These are phyloP conservation scores for Dichotomopilus funicola DNA, from an alignment of 2,329 filamentous ascomycete genomes.

Conservation along the genomic window DNA sequence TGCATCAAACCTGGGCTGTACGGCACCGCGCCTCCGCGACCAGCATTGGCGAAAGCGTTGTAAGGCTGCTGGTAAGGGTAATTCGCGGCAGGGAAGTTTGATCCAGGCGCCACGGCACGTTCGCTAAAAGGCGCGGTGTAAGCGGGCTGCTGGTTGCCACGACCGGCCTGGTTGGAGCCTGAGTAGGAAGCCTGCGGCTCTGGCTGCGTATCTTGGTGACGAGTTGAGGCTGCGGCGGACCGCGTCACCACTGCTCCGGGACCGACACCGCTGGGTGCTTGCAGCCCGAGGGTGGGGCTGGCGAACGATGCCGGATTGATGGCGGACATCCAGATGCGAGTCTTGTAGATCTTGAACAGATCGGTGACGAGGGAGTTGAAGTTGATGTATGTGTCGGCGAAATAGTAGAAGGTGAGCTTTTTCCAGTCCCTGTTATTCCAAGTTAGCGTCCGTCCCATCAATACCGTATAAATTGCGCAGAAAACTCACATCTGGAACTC, in stretches of 20 bases:
- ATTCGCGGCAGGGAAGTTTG: slow-evolving; percentile 33
- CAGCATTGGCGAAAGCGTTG: slow-evolving; percentile 38
- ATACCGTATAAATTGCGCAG: neutral
- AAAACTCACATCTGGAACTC: slow-evolving; percentile 93
- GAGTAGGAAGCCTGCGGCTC: slow-evolving; percentile 36
- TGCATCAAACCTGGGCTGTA: slow-evolving; percentile 37
- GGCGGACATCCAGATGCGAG: slow-evolving; percentile 98
- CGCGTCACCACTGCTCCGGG: slow-evolving; percentile 58
- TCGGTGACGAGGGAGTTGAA: slow-evolving; percentile 97
- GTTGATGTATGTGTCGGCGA: slow-evolving; percentile 96
- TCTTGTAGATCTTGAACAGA: slow-evolving; percentile 99
- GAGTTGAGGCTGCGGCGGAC: slow-evolving; percentile 38
- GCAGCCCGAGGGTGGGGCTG: slow-evolving; percentile 65
- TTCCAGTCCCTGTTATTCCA: slow-evolving; percentile 75
- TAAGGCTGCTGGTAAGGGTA: slow-evolving; percentile 39
- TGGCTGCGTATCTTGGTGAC: slow-evolving; percentile 42
- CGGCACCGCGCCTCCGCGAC: slow-evolving; percentile 25
- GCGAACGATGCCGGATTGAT: slow-evolving; percentile 97
- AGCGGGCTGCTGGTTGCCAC: slow-evolving; percentile 39
- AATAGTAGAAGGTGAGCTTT: slow-evolving; percentile 98
- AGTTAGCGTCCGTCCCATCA: neutral
- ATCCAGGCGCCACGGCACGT: slow-evolving; percentile 33
- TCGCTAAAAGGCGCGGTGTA: slow-evolving; percentile 36
- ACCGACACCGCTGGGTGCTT: slow-evolving; percentile 60
- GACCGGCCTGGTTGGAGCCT: slow-evolving; percentile 32